Base-by-base conservation (phyloP, 225 moss, liverwort and hornwort species). In the Polytrichum formosum region DNA sequence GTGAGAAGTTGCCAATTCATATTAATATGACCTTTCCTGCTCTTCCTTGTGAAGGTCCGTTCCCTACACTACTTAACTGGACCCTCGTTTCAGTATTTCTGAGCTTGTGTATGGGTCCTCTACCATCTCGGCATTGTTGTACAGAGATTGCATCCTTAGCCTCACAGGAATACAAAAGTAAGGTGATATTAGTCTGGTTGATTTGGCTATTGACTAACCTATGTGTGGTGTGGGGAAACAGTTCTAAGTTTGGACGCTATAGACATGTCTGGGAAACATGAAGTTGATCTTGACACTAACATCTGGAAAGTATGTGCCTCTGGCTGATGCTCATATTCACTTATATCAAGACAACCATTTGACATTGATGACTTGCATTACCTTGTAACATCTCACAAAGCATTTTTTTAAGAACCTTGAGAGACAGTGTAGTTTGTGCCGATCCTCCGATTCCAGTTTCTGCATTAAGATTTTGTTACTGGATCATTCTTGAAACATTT, bases 241-340 rank as follows among this genome's bases (percentile, higher is more conserved):
- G 98, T 94, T 79, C 73, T 98, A 74, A 94, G 98, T 83, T 80
- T 98, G 82, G 98, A 98, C 80, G 92, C 98, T 55, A 92, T 98
- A 71, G 98, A 98, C 78, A 92, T 94, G 94, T 98, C 98, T 65
- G 98, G 98, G 72, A 94, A 98, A 76, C 94, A 98, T 79, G 98
- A 98, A 83, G 98, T 98, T 30, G 98, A 98, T 79, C 86, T 98
- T 68, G 94, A 91, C 72, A 98, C 98, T 74, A 98, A 92, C 62
- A 94, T 98, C 63, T 98, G 98, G 98, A 98, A 98, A 81, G 98
- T 98, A 86, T 73, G 88, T 68, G 56, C 19, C 28, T 56, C 20
- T 63, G 10, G 21, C 23, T 25, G 7, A 20, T 35, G 26, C 17
- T 23, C 9, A 46, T 13, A 18, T 72, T 33, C 61, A 72, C 20